Evolutionary conservation across 2,329 filamentous ascomycete species (phyloP), one percentile per base, ranked within the genome.

Genomic region (Trichoderma breve): DNA sequence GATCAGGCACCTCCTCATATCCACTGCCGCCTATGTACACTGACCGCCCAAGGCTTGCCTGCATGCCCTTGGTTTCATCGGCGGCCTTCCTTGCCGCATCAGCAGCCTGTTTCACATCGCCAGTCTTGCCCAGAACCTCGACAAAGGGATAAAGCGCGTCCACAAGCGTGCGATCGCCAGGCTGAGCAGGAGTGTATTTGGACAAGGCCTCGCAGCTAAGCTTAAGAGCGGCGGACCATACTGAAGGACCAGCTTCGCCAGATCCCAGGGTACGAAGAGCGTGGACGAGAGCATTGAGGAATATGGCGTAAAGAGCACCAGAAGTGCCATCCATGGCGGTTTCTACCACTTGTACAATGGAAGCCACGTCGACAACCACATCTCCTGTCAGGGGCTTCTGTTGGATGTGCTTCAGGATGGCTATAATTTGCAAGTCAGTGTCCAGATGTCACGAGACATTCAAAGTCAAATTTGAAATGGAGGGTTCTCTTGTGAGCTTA

Each of bases 71-170:
- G 24, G 96, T 98, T 34, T 89, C 89, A 74, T 95, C 91, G 4
- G 95, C 92, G 0, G 92, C 96, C 61, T 90, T 86, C 74, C 88
- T 88, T 0, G 94, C 91, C 2, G 93, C 94, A 76, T 89, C 85
- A 0, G 93, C 94, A 8, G 96, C 95, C 79, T 90, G 86, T 75
- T 89, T 87, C 24, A 96, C 80, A 78, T 93, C 88, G 15, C 88
- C 89, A 0, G 90, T 90, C 77, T 87, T 82, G 7, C 83, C 85
- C 3, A 98, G 86, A 3, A 87, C 88, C 57, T 93, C 88, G 66
- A 97, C 91, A 79, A 98, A 99, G 2, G 96, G 96, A 74, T 93
- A 89, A 64, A 99, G 85, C 1, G 95, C 94, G 82, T 99, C 96
- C 39, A 98, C 88, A 43, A 98, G 84, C 0, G 96, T 99, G 65